These are phyloP conservation scores for Xerocomus brunneocitrinus DNA, from an alignment of 768 basidiomycete genomes.

Conservation along the genomic window DNA sequence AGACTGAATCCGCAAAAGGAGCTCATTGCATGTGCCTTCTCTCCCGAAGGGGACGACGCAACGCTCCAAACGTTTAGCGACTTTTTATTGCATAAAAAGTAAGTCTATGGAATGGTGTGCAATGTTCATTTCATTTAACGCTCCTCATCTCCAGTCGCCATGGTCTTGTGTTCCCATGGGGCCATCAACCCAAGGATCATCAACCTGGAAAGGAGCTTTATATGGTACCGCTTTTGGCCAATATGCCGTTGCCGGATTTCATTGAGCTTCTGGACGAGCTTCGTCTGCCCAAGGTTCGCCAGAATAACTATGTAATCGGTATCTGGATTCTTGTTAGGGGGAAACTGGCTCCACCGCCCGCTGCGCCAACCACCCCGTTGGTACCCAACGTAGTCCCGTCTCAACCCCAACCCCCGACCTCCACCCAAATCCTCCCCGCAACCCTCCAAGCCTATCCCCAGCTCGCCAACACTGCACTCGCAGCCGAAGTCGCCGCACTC, in stretches of 20 bases:
- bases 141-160: conserved; percentile 55
- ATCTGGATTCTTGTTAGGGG: conserved; percentile 86
- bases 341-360: conserved; percentile 52
- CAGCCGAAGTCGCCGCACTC: conserved; percentile 66
- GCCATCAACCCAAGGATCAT: conserved; percentile 63
- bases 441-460: conserved; percentile 31
- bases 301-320: conserved; percentile 66
- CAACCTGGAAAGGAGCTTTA: conserved; percentile 84
- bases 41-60: conserved; percentile 43
- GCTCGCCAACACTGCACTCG: conserved; percentile 49
- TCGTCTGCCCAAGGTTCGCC: conserved; percentile 59
- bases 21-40: conserved; percentile 71
- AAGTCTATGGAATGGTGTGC: conserved; percentile 25
- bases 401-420: conserved; percentile 10
- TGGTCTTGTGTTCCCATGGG: conserved; percentile 85
- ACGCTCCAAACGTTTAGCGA: conserved; percentile 60
- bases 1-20: conserved; percentile 75
- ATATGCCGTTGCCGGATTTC: conserved; percentile 73
- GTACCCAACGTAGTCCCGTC: conserved; percentile 2
- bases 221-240: conserved; percentile 68
- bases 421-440: conserved; percentile 19
- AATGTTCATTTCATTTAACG: conserved; percentile 10
- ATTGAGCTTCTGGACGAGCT: conserved; percentile 79
- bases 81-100: conserved; percentile 73
- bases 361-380: conserved; percentile 14